These are phyloP conservation scores for Septoria linicola DNA, from an alignment of 2,329 filamentous ascomycete species.

Conservation along the genomic window DNA sequence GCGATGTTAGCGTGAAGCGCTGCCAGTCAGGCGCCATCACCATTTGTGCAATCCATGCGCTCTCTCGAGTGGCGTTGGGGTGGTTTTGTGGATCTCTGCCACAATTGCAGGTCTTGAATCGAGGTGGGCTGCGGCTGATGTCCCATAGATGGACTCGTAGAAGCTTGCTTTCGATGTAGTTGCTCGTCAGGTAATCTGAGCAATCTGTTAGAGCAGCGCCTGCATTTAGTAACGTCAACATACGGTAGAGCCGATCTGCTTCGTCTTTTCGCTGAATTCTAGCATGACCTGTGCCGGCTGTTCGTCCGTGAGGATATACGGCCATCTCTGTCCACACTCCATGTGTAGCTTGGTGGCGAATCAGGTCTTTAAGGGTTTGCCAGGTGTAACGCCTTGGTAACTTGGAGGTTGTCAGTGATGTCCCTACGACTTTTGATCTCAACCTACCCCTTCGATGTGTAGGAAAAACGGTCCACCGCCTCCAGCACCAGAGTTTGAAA, in stretches of 20 bases:
- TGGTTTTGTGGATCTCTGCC: conserved; percentile 14
- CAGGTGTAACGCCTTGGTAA: conserved; percentile 34
- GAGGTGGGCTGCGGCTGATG: conserved; percentile 22
- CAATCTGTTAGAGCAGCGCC: conserved; percentile 5
- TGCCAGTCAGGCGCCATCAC: conserved; percentile 26
- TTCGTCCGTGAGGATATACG: conserved; percentile 25
- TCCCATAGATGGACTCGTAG: conserved; percentile 35
- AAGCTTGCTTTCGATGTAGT: conserved; percentile 23
- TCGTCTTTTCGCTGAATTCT: conserved; percentile 30
- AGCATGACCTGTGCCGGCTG: conserved; percentile 27
- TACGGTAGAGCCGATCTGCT: conserved; percentile 32
- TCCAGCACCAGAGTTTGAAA: conserved; percentile 2
- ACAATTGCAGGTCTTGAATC: conserved; percentile 31
- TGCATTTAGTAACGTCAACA: conserved; percentile 3
- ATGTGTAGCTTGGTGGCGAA: conserved; percentile 31
- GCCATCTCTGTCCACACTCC: conserved; percentile 35
- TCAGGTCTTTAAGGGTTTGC: conserved; percentile 37
- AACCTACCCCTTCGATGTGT: conserved; percentile 27
- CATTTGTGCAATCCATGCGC: conserved; percentile 20
- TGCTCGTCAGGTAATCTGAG: conserved; percentile 31
- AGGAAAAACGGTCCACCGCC: conserved; percentile 24
- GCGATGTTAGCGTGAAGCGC: conserved; percentile 16
- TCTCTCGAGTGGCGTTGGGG: conserved; percentile 11
- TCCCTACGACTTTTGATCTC: background rate
- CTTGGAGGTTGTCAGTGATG: conserved; percentile 20